A percentile compares a stretch with the other conserved stretches of the same genome.
These are phyloP conservation scores for Candida gorgasii DNA, from an alignment of 805 yeast genomes.

Conservation along the genomic window DNA sequence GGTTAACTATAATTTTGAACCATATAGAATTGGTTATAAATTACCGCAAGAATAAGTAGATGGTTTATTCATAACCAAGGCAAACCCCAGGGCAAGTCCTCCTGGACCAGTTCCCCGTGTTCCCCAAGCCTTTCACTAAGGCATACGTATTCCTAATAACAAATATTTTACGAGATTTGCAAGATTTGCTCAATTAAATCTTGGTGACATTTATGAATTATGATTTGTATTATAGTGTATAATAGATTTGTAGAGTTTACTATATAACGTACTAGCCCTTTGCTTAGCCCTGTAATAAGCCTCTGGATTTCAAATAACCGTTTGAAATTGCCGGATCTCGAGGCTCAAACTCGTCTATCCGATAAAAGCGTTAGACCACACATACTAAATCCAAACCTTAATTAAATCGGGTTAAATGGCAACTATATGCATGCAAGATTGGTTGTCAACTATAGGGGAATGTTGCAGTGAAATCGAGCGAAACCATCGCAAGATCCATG, in stretches of 20 bases:
- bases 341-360: too few relatives aligned
- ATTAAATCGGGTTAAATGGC: background rate
- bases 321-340: background rate
- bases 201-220: constrained; percentile 14
- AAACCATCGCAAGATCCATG: too few relatives aligned
- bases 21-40: constrained; percentile 18
- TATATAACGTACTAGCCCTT: background rate
- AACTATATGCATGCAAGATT: background rate
- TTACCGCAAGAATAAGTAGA: constrained; percentile 14
- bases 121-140: too few relatives aligned
- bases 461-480: too few relatives aligned
- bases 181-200: background rate
- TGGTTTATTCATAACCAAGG: background rate
- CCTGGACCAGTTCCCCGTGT: too few relatives aligned
- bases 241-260: constrained; percentile 12
- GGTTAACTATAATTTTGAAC: constrained; percentile 15
- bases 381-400: background rate
- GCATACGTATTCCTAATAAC: too few relatives aligned
- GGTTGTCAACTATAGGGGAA: too few relatives aligned
- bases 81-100: too few relatives aligned
- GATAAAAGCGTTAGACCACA: too few relatives aligned
- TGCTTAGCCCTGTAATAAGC: background rate
- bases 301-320: background rate
- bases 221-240: constrained; percentile 7
- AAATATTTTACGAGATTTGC: background rate